phyloP scores from a whole-genome alignment of 192 early-diverging fungal genomes.

The Rhizophagus prolifer region DNA sequence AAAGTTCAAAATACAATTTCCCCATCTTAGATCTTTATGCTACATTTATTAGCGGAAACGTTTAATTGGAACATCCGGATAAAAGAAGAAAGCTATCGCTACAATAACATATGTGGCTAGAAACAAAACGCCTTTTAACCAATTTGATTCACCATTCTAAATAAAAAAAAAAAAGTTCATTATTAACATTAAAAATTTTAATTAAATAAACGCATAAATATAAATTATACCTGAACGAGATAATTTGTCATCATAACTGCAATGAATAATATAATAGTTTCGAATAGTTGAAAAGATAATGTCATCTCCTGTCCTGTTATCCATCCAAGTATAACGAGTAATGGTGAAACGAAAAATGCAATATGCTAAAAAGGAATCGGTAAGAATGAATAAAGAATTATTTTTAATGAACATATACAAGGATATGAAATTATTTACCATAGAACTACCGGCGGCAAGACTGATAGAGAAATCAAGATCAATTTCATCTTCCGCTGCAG shows the following conservation, averaged over 20 bases:
- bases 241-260: constrained; percentile 76
- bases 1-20: too few relatives aligned
- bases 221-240: constrained; percentile 48
- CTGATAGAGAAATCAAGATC: constrained; percentile 80
- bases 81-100: constrained; percentile 59
- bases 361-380: constrained; percentile 58
- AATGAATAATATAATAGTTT: constrained; percentile 80
- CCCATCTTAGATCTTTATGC: too few relatives aligned
- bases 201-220: background rate
- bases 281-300: constrained; percentile 81
- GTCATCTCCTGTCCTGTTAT: constrained; percentile 76
- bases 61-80: too few relatives aligned
- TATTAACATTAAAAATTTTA: constrained; percentile 36
- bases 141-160: constrained; percentile 83
- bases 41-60: too few relatives aligned
- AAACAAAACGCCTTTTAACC: constrained; percentile 89
- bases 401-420: background rate
- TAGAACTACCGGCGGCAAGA: constrained; percentile 83
- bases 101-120: constrained; percentile 83
- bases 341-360: constrained; percentile 70
- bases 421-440: constrained; percentile 32
- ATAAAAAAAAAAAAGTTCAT: constrained; percentile 39
- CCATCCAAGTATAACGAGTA: constrained; percentile 81
- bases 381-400: background rate
- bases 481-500: constrained; percentile 80